These are phyloP conservation scores for Cymbopogon citratus DNA, from an alignment of 176 grass and related monocot species.

Conservation along the genomic window DNA sequence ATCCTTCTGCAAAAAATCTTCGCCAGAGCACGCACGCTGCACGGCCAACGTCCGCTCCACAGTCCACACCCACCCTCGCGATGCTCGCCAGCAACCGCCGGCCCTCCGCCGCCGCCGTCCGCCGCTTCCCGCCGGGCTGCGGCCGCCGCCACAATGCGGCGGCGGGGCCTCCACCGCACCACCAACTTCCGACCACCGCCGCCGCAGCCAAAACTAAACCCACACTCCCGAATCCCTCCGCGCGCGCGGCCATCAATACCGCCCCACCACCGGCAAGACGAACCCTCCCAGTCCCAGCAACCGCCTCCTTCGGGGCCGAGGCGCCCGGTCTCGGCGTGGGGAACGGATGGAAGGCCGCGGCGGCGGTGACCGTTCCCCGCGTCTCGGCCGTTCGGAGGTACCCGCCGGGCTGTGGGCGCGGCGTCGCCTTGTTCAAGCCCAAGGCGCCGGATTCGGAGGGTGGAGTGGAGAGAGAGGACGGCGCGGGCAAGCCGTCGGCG, in stretches of 20 bases:
- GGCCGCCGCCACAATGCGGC: conserved; percentile 1
- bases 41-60: neutral
- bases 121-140: conserved; percentile 29
- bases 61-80: neutral
- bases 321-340: neutral
- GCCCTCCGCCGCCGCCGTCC: conserved; percentile 28
- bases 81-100: conserved; percentile 4
- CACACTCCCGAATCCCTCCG: neutral
- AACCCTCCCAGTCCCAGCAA: neutral
- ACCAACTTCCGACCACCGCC: neutral
- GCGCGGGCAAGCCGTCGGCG: neutral
- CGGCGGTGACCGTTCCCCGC: neutral
- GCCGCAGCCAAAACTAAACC: neutral
- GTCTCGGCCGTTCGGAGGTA: conserved; percentile 36
- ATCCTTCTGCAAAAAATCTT: neutral
- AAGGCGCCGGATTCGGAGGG: neutral
- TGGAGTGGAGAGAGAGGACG: neutral
- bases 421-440: neutral
- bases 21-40: neutral
- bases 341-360: neutral
- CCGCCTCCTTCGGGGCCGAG: neutral
- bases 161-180: neutral
- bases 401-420: conserved; percentile 34
- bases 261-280: neutral
- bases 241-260: neutral